Evolutionary conservation across 257 asterid species (phyloP).

Genomic region (Forsythia viridissima): DNA sequence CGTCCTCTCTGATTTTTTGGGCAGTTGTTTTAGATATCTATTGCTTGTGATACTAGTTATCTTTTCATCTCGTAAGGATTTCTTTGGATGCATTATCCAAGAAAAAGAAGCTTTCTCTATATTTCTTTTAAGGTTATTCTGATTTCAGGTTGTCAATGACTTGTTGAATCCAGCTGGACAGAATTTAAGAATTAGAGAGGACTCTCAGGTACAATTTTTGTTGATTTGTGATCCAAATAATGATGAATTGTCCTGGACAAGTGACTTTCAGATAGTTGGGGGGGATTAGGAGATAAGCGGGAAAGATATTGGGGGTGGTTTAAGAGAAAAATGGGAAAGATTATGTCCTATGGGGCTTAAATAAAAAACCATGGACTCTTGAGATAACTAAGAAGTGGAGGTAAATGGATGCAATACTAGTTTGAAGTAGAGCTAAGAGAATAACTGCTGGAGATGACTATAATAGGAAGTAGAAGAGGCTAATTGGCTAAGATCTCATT

Average conservation of each 20-base stretch:
- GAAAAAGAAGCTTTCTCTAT: constrained; percentile 21
- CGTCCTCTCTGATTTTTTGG: neutral
- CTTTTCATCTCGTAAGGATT: constrained; percentile 10
- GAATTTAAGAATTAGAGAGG: constrained; percentile 94
- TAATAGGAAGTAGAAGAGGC: neutral
- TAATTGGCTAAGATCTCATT: neutral
- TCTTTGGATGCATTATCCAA: constrained; percentile 10
- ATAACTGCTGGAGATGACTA: neutral
- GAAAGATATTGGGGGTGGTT: neutral
- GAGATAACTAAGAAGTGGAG: neutral
- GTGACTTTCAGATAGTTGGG: neutral
- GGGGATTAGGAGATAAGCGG: neutral
- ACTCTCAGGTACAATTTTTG: constrained; percentile 66
- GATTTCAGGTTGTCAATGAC: constrained; percentile 90
- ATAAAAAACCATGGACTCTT: neutral
- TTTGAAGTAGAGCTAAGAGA: neutral
- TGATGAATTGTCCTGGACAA: neutral
- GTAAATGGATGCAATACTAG: neutral
- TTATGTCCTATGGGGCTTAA: neutral
- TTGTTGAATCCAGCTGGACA: constrained; percentile 99
- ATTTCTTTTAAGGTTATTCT: constrained; percentile 23
- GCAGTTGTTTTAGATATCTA: neutral
- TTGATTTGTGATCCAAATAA: neutral
- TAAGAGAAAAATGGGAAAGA: neutral
- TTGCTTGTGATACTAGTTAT: constrained; percentile 14